A percentile compares a stretch with the other conserved stretches of the same genome.
phyloP scores from a whole-genome alignment of 371 early-diverging fungal species.

The Nosema muscidifuracis region DNA sequence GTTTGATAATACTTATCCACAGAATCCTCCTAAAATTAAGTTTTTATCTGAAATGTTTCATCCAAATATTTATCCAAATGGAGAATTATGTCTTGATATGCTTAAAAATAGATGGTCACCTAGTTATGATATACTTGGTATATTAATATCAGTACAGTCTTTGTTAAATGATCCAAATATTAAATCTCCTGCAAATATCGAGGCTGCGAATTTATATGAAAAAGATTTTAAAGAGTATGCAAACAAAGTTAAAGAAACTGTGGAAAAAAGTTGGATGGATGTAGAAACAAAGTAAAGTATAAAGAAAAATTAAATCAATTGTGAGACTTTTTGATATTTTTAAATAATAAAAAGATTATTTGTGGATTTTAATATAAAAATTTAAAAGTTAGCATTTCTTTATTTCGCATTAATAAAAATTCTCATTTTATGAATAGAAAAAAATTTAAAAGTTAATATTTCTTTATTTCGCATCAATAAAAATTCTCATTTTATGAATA shows the following conservation, averaged over 20 bases:
- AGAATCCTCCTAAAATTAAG: conserved; percentile 89
- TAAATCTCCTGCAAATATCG: conserved; percentile 89
- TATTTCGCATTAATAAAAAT: too few relatives aligned
- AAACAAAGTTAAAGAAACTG: conserved; percentile 79
- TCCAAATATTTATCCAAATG: conserved; percentile 95
- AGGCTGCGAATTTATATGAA: conserved; percentile 83
- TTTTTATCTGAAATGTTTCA: conserved; percentile 96
- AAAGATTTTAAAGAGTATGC: conserved; percentile 85
- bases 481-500: too few relatives aligned
- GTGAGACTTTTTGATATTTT: too few relatives aligned
- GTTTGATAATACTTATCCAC: conserved; percentile 94
- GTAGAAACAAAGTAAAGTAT: conserved; percentile 42
- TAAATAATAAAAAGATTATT: too few relatives aligned
- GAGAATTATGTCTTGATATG: conserved; percentile 94
- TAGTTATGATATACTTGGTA: conserved; percentile 86
- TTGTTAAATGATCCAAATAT: conserved; percentile 95
- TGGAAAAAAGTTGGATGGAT: conserved; percentile 75
- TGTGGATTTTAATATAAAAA: too few relatives aligned
- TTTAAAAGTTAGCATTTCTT: too few relatives aligned
- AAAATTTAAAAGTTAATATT: too few relatives aligned
- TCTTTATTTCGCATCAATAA: too few relatives aligned
- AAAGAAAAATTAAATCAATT: too few relatives aligned
- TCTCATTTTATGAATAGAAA: too few relatives aligned
- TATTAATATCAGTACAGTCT: conserved; percentile 87
- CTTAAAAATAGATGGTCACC: conserved; percentile 86